phyloP scores from a whole-genome alignment of 192 early-diverging fungal genomes.

The Geranomyces michiganensis region DNA sequence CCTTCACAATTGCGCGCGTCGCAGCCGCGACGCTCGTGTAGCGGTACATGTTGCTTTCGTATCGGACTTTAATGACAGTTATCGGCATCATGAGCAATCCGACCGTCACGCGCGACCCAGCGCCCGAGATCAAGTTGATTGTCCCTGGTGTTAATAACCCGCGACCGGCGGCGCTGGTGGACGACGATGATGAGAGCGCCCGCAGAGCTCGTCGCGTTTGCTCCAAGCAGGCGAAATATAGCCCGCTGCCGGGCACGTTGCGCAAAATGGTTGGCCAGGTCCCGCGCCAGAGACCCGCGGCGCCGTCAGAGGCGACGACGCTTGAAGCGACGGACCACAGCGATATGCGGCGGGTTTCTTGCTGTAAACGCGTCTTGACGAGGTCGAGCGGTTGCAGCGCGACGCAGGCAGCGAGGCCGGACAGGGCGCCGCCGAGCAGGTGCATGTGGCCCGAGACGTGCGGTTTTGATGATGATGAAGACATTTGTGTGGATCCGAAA shows the following conservation, averaged over 20 bases:
- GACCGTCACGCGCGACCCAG: constrained; percentile 48
- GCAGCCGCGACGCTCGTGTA: constrained; percentile 75
- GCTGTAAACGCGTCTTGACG: constrained; percentile 43
- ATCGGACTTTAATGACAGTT: constrained; percentile 90
- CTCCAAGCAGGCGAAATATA: constrained; percentile 63
- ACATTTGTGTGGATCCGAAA: too few species aligned
- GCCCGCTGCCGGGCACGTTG: constrained; percentile 63
- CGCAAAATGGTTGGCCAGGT: constrained; percentile 70
- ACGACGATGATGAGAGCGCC: not conserved
- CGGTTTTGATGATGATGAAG: not conserved
- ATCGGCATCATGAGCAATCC: constrained; percentile 93
- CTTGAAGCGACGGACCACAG: constrained; percentile 60
- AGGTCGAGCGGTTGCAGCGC: constrained; percentile 90
- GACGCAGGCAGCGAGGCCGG: constrained; percentile 76
- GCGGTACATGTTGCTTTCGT: constrained; percentile 86
- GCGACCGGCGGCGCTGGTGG: not conserved
- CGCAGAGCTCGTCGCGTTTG: not conserved
- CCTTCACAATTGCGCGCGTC: constrained; percentile 64
- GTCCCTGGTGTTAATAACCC: not conserved
- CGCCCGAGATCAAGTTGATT: constrained; percentile 41
- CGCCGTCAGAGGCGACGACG: constrained; percentile 60
- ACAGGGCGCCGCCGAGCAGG: constrained; percentile 74
- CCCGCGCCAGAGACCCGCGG: constrained; percentile 80
- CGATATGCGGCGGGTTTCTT: constrained; percentile 30
- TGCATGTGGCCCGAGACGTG: constrained; percentile 47